Conservation (phyloP, 75 land plant genomes). For the Pinus taeda region DNA sequence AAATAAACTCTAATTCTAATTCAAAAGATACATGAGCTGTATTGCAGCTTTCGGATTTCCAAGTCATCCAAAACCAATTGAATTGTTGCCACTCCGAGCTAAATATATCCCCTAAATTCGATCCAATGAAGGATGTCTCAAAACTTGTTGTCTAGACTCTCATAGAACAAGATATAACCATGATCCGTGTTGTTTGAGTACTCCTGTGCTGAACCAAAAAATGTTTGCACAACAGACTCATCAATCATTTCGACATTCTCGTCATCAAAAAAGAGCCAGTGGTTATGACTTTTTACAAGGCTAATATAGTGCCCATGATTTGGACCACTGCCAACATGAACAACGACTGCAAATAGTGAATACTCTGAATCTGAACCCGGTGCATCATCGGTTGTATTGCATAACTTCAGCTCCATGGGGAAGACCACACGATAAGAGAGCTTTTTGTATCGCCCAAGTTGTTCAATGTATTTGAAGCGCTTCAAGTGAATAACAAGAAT, state of each 20-base stretch:
- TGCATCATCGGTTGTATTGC: conserved; percentile 80
- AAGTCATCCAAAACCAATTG: not conserved
- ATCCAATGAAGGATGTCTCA: conserved; percentile 17
- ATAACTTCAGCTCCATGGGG: conserved; percentile 88
- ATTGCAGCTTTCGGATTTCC: not conserved
- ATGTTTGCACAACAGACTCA: conserved; percentile 86
- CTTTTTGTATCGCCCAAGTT: conserved; percentile 93
- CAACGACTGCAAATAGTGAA: conserved; percentile 92
- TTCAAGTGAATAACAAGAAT: conserved; percentile 91
- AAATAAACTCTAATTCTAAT: not conserved
- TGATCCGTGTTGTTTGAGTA: conserved; percentile 96
- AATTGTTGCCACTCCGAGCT: not conserved
- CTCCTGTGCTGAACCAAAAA: conserved; percentile 93
- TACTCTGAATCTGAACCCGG: conserved; percentile 79
- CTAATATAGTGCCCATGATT: conserved; percentile 98
- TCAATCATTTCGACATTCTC: conserved; percentile 98
- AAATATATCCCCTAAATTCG: not conserved
- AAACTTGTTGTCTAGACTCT: conserved; percentile 53
- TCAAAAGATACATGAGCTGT: not conserved
- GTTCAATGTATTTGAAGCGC: conserved; percentile 96
- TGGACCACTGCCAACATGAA: conserved; percentile 96
- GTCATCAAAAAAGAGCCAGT: conserved; percentile 95
- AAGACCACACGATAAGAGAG: conserved; percentile 92
- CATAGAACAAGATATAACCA: conserved; percentile 95
- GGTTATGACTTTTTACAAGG: conserved; percentile 96